Conservation (phyloP, 169 alveolate species). For the Cryptosporidium sp. region DNA sequence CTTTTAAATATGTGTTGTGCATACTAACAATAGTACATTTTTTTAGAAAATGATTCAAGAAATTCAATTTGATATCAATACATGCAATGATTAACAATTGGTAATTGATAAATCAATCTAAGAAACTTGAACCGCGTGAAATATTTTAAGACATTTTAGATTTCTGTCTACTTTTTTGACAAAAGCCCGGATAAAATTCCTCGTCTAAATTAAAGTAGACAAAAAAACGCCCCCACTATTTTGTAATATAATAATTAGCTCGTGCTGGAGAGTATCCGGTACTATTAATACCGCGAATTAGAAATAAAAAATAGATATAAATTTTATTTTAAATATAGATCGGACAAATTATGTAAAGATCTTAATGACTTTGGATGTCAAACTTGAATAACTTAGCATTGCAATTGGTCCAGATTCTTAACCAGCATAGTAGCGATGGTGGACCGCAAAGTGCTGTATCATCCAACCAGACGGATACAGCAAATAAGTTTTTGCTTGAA, state of each 20-base stretch:
- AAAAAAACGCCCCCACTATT: slow-evolving; percentile 64
- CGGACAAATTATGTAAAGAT: slow-evolving; percentile 73
- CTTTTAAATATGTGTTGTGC: no score
- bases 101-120: neutral
- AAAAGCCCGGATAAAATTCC: slow-evolving; percentile 61
- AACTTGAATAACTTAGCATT: slow-evolving; percentile 72
- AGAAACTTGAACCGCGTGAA: slow-evolving; percentile 7
- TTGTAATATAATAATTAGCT: slow-evolving; percentile 59
- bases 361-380: slow-evolving; percentile 74
- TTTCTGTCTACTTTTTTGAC: slow-evolving; percentile 49
- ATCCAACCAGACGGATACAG: slow-evolving; percentile 12
- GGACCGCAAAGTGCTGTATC: slow-evolving; percentile 34
- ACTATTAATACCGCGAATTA: slow-evolving; percentile 72
- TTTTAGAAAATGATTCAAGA: no score
- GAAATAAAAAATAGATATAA: slow-evolving; percentile 70
- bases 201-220: slow-evolving; percentile 73
- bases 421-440: slow-evolving; percentile 52
- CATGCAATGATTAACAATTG: neutral
- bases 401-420: slow-evolving; percentile 75
- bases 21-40: neutral
- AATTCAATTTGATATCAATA: neutral
- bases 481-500: slow-evolving; percentile 40
- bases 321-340: slow-evolving; percentile 65
- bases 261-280: slow-evolving; percentile 77
- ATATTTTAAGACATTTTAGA: slow-evolving; percentile 52